phyloP scores from a whole-genome alignment of 2,329 filamentous ascomycete species.

The Aspergillus amoenus region DNA sequence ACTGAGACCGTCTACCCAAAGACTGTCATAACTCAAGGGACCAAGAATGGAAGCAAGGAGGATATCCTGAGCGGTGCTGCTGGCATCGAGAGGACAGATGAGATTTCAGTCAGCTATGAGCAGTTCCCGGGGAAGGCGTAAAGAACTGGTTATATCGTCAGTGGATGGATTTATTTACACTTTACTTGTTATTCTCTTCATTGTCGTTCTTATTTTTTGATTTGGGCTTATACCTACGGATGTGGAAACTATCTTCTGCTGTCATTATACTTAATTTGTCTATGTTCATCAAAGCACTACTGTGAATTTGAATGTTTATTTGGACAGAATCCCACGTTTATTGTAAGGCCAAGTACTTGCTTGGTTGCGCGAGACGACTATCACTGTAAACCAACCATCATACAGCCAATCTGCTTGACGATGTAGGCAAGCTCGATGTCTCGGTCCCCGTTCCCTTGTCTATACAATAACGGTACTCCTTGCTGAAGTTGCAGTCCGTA shows the following conservation, averaged over 20 bases:
- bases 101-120: constrained; percentile 15
- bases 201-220: no score
- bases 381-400: no score
- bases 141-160: neutral
- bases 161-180: neutral
- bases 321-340: rapidly evolving
- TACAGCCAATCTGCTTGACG: no score
- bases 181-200: no score
- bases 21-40: neutral
- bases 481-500: neutral
- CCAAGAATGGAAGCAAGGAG: constrained; percentile 16
- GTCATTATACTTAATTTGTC: no score
- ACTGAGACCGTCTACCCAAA: neutral
- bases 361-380: no score
- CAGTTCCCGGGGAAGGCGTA: neutral
- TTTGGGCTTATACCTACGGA: no score
- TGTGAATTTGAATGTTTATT: no score
- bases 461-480: neutral
- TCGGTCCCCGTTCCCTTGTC: neutral
- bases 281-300: no score
- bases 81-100: constrained; percentile 24
- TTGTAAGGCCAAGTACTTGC: no score
- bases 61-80: constrained; percentile 18
- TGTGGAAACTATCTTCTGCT: no score
- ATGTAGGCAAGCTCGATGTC: neutral